Percentiles rank a stretch among this genome's conserved stretches.
Evolutionary conservation across 2,329 filamentous ascomycete genomes (phyloP).

Genomic region (Calcarisporium arbuscula): DNA sequence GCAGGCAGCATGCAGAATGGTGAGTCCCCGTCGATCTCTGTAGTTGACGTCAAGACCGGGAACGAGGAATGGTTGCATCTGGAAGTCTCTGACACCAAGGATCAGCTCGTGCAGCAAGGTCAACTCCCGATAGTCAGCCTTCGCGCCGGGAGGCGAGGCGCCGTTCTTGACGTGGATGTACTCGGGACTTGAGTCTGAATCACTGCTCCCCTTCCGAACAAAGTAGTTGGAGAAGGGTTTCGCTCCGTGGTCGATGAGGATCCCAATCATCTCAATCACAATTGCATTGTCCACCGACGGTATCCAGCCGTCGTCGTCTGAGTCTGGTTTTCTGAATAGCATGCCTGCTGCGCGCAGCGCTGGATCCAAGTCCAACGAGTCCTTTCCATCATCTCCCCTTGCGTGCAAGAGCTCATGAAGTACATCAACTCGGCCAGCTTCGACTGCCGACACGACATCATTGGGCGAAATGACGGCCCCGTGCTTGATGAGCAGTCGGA

Average conservation of each 20-base stretch:
- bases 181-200: no score
- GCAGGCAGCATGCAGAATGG: constrained; percentile 19
- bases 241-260: constrained; percentile 18
- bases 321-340: no score
- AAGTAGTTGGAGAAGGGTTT: constrained; percentile 16
- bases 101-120: constrained; percentile 19
- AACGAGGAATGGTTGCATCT: constrained; percentile 12
- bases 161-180: no score
- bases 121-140: constrained; percentile 6
- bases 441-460: constrained; percentile 13
- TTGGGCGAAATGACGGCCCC: constrained; percentile 10
- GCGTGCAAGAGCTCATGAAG: constrained; percentile 11
- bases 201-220: no score
- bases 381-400: no score
- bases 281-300: no score
- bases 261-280: constrained; percentile 7
- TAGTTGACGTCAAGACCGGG: constrained; percentile 15
- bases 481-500: constrained; percentile 10
- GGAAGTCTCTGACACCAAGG: background rate
- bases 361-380: no score
- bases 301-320: no score
- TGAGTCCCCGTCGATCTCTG: constrained; percentile 17
- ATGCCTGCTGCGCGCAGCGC: no score
- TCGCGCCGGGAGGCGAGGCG: background rate
- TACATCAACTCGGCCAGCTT: background rate